These are phyloP conservation scores for Penium margaritaceum DNA, from an alignment of 139 green algal species.

Conservation along the genomic window DNA sequence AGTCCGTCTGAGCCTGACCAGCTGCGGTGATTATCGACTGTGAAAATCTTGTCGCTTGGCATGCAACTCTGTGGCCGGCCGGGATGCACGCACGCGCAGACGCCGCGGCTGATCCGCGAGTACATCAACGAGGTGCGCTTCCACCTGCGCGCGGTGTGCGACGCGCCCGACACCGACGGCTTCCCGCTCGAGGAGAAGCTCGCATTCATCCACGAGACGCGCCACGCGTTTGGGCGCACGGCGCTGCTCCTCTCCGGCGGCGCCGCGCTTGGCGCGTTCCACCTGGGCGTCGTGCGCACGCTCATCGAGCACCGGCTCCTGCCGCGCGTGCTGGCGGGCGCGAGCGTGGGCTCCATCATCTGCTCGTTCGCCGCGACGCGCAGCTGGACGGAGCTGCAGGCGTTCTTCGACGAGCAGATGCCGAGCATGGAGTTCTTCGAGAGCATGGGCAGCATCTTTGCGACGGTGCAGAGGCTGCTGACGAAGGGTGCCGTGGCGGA, in stretches of 20 bases:
- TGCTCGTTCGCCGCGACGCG: constrained; percentile 43
- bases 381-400: constrained; percentile 35
- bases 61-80: too few relatives aligned
- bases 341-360: constrained; percentile 74
- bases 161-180: constrained; percentile 44
- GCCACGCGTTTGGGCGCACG: constrained; percentile 89
- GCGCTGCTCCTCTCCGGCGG: constrained; percentile 88
- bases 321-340: constrained; percentile 82
- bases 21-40: too few relatives aligned
- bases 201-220: constrained; percentile 80
- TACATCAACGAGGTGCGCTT: constrained; percentile 85
- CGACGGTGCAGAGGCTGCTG: constrained; percentile 46
- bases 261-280: constrained; percentile 83
- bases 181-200: constrained; percentile 76
- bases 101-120: constrained; percentile 72
- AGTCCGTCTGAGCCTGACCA: too few relatives aligned
- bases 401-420: constrained; percentile 46
- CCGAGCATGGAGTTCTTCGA: constrained; percentile 49
- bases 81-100: too few relatives aligned
- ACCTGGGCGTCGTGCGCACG: constrained; percentile 83
- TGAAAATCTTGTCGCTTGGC: too few relatives aligned
- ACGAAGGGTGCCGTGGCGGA: constrained; percentile 48
- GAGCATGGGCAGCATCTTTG: constrained; percentile 34
- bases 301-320: constrained; percentile 83
- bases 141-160: constrained; percentile 58